These are phyloP conservation scores for Paraleonurus japonicus DNA, from an alignment of 257 asterid species.

Conservation along the genomic window DNA sequence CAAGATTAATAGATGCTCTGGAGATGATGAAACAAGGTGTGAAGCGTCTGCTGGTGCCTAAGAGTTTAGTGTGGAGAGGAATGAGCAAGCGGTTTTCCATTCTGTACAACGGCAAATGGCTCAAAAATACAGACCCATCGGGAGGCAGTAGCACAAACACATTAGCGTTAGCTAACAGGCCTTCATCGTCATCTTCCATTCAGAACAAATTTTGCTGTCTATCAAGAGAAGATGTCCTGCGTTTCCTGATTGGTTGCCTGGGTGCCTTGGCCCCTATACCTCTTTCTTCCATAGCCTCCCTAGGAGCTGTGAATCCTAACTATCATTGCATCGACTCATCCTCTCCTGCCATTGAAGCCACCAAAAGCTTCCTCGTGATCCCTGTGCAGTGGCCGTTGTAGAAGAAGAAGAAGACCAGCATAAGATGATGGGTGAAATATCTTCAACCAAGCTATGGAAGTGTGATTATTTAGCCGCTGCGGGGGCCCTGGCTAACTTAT, in stretches of 20 bases:
- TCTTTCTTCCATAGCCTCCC: slow-evolving; percentile 75
- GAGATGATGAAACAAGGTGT: slow-evolving; percentile 99
- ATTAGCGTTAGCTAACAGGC: slow-evolving; percentile 35
- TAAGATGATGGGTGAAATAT: slow-evolving; percentile 84
- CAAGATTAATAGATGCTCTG: slow-evolving; percentile 90
- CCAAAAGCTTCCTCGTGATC: slow-evolving; percentile 61
- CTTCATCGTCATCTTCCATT: slow-evolving; percentile 59
- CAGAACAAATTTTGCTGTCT: slow-evolving; percentile 81
- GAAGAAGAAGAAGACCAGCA: slow-evolving; percentile 74
- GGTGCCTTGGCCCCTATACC: slow-evolving; percentile 98
- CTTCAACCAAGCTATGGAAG: slow-evolving; percentile 85
- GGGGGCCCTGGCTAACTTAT: slow-evolving; percentile 87
- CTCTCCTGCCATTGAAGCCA: slow-evolving; percentile 64
- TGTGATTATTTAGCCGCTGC: slow-evolving; percentile 84
- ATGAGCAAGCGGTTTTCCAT: slow-evolving; percentile 94
- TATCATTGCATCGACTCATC: slow-evolving; percentile 66
- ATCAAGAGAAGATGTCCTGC: slow-evolving; percentile 89
- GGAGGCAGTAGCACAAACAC: slow-evolving; percentile 35
- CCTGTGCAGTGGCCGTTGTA: slow-evolving; percentile 84
- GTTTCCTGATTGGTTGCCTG: slow-evolving; percentile 91
- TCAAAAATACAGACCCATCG: slow-evolving; percentile 53
- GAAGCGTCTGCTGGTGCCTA: slow-evolving; percentile 92
- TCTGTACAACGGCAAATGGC: slow-evolving; percentile 86
- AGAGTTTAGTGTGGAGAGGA: slow-evolving; percentile 80
- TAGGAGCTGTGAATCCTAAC: slow-evolving; percentile 67